Percentiles rank a stretch among this genome's conserved stretches.
Evolutionary conservation across 208 protist genomes (phyloP).

Genomic region (Trichomonas gallinae): DNA sequence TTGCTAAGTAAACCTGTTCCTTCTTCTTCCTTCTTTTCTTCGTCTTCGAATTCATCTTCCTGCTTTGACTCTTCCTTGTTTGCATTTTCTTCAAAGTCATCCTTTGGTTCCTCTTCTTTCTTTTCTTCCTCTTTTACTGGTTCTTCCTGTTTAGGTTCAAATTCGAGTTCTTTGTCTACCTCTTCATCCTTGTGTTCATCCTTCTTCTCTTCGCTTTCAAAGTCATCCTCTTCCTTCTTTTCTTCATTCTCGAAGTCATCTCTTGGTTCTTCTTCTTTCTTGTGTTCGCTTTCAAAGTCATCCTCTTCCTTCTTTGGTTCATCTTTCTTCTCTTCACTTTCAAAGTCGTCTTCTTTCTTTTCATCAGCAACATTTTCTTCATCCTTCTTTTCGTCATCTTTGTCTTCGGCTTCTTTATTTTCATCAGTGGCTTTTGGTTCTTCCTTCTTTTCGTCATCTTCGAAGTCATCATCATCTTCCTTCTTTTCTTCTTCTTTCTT

Average conservation of each 20-base stretch:
- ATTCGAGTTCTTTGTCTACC: too few relatives aligned
- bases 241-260: too few relatives aligned
- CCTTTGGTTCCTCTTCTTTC: neutral
- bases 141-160: too few relatives aligned
- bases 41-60: neutral
- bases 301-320: neutral
- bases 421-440: neutral
- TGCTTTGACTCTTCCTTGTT: neutral
- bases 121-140: too few relatives aligned
- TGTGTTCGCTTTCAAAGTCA: neutral
- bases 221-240: neutral
- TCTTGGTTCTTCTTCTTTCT: neutral
- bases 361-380: neutral
- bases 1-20: neutral
- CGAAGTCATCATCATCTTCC: neutral
- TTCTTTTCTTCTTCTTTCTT: neutral
- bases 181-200: neutral
- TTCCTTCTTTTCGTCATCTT: neutral
- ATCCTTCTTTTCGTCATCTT: neutral
- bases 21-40: neutral
- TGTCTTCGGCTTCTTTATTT: neutral
- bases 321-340: neutral
- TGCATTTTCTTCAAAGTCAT: neutral
- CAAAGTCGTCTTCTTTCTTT: neutral
- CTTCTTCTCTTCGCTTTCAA: neutral